Conservation (phyloP, 164 flowering plant genomes). For the Buxus sempervirens region DNA sequence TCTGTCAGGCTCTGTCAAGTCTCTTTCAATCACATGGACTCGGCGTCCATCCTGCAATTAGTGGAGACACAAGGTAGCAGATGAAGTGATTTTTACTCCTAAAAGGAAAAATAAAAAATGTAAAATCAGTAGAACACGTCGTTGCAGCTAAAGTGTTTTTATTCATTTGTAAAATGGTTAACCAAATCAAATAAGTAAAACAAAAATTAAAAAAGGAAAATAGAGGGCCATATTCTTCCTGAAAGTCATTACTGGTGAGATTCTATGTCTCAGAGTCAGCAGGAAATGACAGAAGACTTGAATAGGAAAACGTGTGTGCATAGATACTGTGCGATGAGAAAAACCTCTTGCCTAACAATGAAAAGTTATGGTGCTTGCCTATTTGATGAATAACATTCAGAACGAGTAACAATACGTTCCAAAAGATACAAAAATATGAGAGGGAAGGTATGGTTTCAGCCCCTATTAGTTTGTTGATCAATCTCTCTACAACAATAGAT, state of each 20-base stretch:
- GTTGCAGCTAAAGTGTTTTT: too few relatives aligned
- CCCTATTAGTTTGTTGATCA: too few relatives aligned
- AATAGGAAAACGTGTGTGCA: background rate
- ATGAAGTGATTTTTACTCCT: constrained; percentile 5
- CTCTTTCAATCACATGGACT: constrained; percentile 87
- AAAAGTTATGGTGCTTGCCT: background rate
- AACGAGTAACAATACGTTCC: too few relatives aligned
- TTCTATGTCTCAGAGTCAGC: background rate
- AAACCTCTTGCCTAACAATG: background rate
- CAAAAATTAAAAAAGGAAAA: too few relatives aligned
- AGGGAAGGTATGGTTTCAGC: too few relatives aligned
- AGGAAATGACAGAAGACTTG: background rate
- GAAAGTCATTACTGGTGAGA: background rate
- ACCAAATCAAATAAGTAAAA: background rate
- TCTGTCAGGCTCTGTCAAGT: constrained; percentile 83
- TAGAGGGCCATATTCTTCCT: background rate
- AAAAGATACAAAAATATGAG: too few relatives aligned
- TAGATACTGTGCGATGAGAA: background rate
- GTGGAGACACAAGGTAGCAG: background rate
- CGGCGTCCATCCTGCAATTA: constrained; percentile 76
- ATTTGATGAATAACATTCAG: too few relatives aligned
- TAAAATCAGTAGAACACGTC: too few relatives aligned
- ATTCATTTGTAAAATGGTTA: too few relatives aligned
- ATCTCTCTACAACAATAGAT: too few relatives aligned
- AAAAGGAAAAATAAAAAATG: too few relatives aligned